Evolutionary conservation across 495 filamentous ascomycete genomes (phyloP).

Genomic region (Aspergillus homomorphus): DNA sequence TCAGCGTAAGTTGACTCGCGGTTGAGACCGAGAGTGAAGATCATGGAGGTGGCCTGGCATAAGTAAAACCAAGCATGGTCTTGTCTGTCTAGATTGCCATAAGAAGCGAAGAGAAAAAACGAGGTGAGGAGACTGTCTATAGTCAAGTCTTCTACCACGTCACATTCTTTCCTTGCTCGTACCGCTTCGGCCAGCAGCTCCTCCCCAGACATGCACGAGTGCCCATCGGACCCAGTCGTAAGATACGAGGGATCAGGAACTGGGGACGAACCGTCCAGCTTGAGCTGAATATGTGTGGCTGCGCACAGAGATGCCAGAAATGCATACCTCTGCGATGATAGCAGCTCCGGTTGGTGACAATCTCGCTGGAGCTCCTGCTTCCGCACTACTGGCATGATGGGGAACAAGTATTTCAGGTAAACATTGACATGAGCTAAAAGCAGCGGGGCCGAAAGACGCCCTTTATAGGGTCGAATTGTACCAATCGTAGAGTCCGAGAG

Average conservation of each 20-base stretch:
- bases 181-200: conserved; percentile 70
- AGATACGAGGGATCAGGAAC: conserved; percentile 52
- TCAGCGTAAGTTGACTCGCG: conserved; percentile 52
- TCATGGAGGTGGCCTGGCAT: conserved; percentile 58
- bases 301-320: conserved; percentile 75
- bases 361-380: conserved; percentile 64
- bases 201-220: conserved; percentile 38
- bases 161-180: conserved; percentile 69
- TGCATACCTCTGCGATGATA: conserved; percentile 72
- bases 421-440: conserved; percentile 45
- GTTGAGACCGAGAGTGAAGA: conserved; percentile 57
- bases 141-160: conserved; percentile 60
- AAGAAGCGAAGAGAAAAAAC: conserved; percentile 75
- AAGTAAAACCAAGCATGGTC: conserved; percentile 60
- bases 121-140: conserved; percentile 71
- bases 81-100: conserved; percentile 61
- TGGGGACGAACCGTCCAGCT: conserved; percentile 50
- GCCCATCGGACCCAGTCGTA: conserved; percentile 51
- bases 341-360: conserved; percentile 53
- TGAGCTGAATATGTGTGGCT: conserved; percentile 81
- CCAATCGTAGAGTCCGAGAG: conserved; percentile 28
- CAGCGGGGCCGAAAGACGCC: conserved; percentile 35
- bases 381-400: conserved; percentile 77
- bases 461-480: conserved; percentile 18
- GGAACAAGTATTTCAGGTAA: conserved; percentile 64